Percentiles rank a stretch among this genome's conserved stretches.
phyloP scores from a whole-genome alignment of 202 grass and related monocot species.

The Elaeis oleifera region DNA sequence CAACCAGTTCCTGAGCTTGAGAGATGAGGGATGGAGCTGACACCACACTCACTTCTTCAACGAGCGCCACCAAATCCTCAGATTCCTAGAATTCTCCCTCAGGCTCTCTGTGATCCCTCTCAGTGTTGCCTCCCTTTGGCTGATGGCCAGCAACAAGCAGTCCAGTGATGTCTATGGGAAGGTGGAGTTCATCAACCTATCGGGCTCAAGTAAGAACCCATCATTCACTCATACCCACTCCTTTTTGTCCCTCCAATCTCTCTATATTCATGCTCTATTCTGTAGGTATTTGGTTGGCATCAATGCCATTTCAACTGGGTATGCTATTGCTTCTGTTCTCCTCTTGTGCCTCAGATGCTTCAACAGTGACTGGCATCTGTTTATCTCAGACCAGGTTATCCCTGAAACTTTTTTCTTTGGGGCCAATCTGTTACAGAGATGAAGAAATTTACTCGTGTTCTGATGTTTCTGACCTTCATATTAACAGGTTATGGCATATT shows the following conservation, averaged over 20 bases:
- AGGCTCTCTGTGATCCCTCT: constrained; percentile 55
- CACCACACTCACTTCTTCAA: background rate
- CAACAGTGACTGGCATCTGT: constrained; percentile 43
- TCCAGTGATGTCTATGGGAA: constrained; percentile 57
- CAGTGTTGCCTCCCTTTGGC: constrained; percentile 43
- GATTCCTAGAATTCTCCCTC: constrained; percentile 42
- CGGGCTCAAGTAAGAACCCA: constrained; percentile 49
- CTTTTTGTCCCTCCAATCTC: background rate
- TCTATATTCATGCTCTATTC: background rate
- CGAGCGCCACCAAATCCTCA: constrained; percentile 11
- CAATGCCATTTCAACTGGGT: constrained; percentile 52
- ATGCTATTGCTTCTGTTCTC: constrained; percentile 39
- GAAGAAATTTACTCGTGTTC: no score
- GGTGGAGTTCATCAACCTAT: constrained; percentile 51
- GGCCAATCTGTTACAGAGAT: no score
- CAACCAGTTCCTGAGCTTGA: background rate
- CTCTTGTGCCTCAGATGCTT: constrained; percentile 26
- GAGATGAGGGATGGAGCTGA: background rate
- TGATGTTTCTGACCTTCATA: background rate
- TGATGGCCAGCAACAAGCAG: constrained; percentile 65
- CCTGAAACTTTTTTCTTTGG: no score
- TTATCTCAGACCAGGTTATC: constrained; percentile 63
- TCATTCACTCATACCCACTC: background rate
- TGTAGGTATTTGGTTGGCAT: constrained; percentile 62
- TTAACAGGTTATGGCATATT: constrained; percentile 52